Base-by-base conservation (phyloP, 768 basidiomycete genomes). In the Kwoniella mangroviensis region DNA sequence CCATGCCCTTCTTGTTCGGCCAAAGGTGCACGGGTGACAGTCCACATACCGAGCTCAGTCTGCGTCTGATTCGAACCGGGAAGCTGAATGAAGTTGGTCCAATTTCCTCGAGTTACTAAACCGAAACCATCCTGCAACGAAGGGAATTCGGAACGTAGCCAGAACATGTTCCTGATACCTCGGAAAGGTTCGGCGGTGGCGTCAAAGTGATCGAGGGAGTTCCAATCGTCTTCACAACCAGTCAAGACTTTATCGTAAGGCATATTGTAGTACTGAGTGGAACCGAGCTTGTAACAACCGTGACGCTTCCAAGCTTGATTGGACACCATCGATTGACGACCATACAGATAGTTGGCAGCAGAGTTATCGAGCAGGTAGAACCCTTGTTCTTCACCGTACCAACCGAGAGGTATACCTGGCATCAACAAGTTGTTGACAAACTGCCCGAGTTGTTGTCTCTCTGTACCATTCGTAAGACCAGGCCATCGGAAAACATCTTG, bases 401-500 rank as follows among this genome's bases (percentile, higher is more conserved):
- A 97, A 60, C 88, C 84, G 89, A 96, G 82, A 7, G 92, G 87
- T 58, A 95, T 88, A 73, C 94, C 94, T 41, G 93, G 94, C 90
- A 94, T 90, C 28, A 94, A 85, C 73, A 96, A 77, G 34, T 88
- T 86, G 42, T 90, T 88, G 75, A 96, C 86, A 79, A 95, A 96
- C 12, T 90, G 88, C 0, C 87, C 94, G 62, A 95, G 82, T 15
- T 87, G 90, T 68, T 90, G 90, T 75, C 87, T 87, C 76, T 91
- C 88, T 1, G 90, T 90, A 21, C 94, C 94, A 76, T 93, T 92
- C 76, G 90, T 88, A 75, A 97, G 81, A 83, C 91, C 89, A 3
- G 92, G 93, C 94, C 94, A 97, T 67, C 94, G 88, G 86, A 91
- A 97, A 11, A 97, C 88, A 85, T 96, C 94, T 85, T 95, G 95